A percentile compares a stretch with the other conserved stretches of the same genome.
phyloP scores from a whole-genome alignment of 495 filamentous ascomycete genomes.

The Daldinia concentrica region DNA sequence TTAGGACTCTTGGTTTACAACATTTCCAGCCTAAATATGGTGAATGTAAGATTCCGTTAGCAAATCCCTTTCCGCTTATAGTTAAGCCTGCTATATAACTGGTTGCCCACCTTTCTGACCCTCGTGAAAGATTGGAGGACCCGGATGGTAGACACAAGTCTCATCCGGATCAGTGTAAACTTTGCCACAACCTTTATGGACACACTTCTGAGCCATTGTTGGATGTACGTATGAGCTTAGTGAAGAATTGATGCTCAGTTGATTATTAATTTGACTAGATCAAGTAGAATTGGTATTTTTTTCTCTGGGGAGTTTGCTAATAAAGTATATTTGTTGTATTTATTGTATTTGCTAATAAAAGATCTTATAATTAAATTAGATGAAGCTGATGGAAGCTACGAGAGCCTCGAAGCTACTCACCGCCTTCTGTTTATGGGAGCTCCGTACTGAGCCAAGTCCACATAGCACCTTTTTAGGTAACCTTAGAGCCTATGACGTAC shows the following conservation, averaged over 20 bases:
- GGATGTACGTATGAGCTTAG: neutral
- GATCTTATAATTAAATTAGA: neutral
- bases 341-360: neutral
- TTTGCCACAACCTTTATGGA: conserved; percentile 96
- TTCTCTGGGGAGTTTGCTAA: conserved; percentile 4
- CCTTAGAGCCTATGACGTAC: conserved; percentile 30
- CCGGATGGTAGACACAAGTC: conserved; percentile 90
- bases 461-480: conserved; percentile 3
- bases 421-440: conserved; percentile 37
- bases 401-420: conserved; percentile 39
- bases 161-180: conserved; percentile 83
- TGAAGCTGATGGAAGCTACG: conserved; percentile 41
- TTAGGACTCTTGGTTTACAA: conserved; percentile 97
- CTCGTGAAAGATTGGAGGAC: conserved; percentile 95
- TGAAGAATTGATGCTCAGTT: neutral
- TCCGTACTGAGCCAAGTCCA: conserved; percentile 14
- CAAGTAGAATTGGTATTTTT: neutral
- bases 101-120: conserved; percentile 89
- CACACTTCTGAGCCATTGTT: conserved; percentile 87
- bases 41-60: neutral
- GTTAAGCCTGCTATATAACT: neutral
- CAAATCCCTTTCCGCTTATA: neutral
- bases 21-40: conserved; percentile 88
- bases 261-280: neutral
- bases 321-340: neutral